Conservation (phyloP, 768 basidiomycete genomes). For the Lepiota brunneoincarnata region DNA sequence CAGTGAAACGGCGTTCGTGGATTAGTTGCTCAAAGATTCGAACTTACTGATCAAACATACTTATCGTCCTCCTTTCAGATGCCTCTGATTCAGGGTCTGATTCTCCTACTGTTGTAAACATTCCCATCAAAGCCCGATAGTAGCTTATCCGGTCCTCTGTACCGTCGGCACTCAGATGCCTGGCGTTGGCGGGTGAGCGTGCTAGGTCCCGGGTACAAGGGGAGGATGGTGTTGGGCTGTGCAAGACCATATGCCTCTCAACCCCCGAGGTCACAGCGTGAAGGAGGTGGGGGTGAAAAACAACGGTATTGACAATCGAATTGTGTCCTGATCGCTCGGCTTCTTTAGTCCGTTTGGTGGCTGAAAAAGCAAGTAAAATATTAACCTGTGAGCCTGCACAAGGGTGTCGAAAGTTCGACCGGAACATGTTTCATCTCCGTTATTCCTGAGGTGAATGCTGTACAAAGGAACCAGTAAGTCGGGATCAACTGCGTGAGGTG, state of each 20-base stretch:
- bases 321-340: slow-evolving; percentile 49
- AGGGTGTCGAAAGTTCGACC: slow-evolving; percentile 58
- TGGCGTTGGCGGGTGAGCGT: slow-evolving; percentile 44
- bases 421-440: slow-evolving; percentile 52
- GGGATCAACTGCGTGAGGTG: background rate
- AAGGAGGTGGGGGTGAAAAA: slow-evolving; percentile 71
- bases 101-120: slow-evolving; percentile 26
- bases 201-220: slow-evolving; percentile 52
- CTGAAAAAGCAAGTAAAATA: background rate
- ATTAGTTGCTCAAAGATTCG: background rate
- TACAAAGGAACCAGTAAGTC: background rate
- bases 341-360: background rate
- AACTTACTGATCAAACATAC: slow-evolving; percentile 71
- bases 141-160: slow-evolving; percentile 33
- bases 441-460: slow-evolving; percentile 46
- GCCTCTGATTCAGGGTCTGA: slow-evolving; percentile 20
- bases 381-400: slow-evolving; percentile 57
- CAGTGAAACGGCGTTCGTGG: background rate
- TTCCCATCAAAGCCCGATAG: slow-evolving; percentile 30
- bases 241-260: slow-evolving; percentile 66
- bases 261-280: slow-evolving; percentile 71
- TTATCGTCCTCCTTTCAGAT: slow-evolving; percentile 51
- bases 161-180: slow-evolving; percentile 36
- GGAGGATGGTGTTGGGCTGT: slow-evolving; percentile 57
- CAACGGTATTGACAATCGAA: slow-evolving; percentile 73